A percentile compares a stretch with the other conserved stretches of the same genome.
Conservation (phyloP, 1,139 yeast species). For the Protomyces macrosporus region DNA sequence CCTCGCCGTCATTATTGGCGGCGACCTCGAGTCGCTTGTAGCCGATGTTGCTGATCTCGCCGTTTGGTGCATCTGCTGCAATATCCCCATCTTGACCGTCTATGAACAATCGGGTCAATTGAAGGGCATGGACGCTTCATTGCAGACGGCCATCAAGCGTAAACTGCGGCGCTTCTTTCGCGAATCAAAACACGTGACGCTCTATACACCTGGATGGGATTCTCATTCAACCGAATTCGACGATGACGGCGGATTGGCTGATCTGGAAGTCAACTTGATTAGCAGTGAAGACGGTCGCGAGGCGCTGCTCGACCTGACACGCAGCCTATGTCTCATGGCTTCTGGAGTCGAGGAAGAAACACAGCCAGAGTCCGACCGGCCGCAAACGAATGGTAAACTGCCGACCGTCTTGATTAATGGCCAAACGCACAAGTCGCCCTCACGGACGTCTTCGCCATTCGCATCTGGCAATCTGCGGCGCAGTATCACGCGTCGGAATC, state of each 20-base stretch:
- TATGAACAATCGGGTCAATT: slow-evolving; percentile 70
- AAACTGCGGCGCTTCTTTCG: slow-evolving; percentile 19
- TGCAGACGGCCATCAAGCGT: slow-evolving; percentile 21
- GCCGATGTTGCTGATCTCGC: slow-evolving; percentile 69
- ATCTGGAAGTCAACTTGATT: slow-evolving; percentile 60
- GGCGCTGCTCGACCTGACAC: slow-evolving; percentile 80
- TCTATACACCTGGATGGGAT: slow-evolving; percentile 19
- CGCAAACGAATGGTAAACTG: neutral
- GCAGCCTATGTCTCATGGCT: slow-evolving; percentile 75
- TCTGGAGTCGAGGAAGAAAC: slow-evolving; percentile 34
- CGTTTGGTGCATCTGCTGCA: slow-evolving; percentile 86
- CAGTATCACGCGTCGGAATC: neutral
- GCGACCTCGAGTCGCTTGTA: slow-evolving; percentile 78
- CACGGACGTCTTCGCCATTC: neutral
- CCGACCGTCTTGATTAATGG: neutral
- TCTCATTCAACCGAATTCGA: neutral
- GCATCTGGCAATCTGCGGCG: neutral
- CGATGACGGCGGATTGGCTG: slow-evolving; percentile 33
- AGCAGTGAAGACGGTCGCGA: slow-evolving; percentile 82
- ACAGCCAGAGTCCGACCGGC: neutral
- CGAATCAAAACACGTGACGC: slow-evolving; percentile 4
- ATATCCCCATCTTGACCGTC: slow-evolving; percentile 63
- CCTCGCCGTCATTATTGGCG: slow-evolving; percentile 70
- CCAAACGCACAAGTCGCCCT: neutral
- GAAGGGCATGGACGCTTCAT: slow-evolving; percentile 22